Conservation (phyloP, 192 early-diverging fungal genomes). For the Martensiomyces pterosporus region DNA sequence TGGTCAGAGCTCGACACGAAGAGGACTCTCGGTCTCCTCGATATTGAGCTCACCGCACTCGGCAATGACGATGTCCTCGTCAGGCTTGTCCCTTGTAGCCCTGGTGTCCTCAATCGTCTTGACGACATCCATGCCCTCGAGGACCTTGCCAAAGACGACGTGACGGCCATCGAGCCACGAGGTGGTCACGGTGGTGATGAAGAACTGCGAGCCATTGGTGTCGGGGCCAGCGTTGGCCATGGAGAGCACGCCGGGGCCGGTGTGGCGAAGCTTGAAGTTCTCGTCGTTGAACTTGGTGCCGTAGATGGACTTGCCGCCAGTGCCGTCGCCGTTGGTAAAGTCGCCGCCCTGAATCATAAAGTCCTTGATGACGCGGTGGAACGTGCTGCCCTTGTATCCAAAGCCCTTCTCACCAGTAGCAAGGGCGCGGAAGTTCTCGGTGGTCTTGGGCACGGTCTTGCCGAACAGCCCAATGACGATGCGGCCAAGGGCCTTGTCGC, state of each 20-base stretch:
- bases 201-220: conserved; percentile 86
- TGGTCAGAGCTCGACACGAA: conserved; percentile 45
- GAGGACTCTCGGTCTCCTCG: conserved; percentile 32
- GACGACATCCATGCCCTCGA: conserved; percentile 57
- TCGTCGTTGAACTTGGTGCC: conserved; percentile 78
- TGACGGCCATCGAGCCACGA: conserved; percentile 76
- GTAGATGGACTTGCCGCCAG: conserved; percentile 81
- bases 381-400: conserved; percentile 70
- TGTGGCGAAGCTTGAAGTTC: conserved; percentile 72
- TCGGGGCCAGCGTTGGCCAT: conserved; percentile 77
- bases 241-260: conserved; percentile 63
- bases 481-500: conserved; percentile 60
- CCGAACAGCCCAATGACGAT: conserved; percentile 59
- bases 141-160: conserved; percentile 76
- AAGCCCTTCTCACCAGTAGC: conserved; percentile 47
- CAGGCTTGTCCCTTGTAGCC: conserved; percentile 62
- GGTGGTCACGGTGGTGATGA: conserved; percentile 69
- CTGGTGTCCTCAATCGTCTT: conserved; percentile 26
- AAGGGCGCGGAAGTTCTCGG: conserved; percentile 87
- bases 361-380: conserved; percentile 85
- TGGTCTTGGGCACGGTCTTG: conserved; percentile 88
- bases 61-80: conserved; percentile 64
- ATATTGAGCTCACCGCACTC: conserved; percentile 75
- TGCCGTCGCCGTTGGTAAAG: conserved; percentile 71
- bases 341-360: conserved; percentile 95